Evolutionary conservation across 805 yeast species (phyloP).

Genomic region (Torulaspora gathmanii): DNA sequence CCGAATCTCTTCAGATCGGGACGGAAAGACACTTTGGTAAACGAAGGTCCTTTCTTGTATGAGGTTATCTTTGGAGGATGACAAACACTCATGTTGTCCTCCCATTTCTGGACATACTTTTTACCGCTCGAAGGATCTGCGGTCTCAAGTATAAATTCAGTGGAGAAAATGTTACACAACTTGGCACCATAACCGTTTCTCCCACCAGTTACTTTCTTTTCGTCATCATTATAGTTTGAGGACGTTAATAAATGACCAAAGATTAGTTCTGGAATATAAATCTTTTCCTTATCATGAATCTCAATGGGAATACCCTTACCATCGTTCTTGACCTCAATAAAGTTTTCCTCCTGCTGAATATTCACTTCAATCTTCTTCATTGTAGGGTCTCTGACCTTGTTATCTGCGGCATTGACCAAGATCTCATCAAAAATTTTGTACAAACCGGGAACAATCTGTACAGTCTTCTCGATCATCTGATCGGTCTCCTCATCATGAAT

Average conservation of each 20-base stretch:
- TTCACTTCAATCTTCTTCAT: conserved; percentile 85
- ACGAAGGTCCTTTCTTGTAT: conserved; percentile 56
- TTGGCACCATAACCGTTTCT: conserved; percentile 98
- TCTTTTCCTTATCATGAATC: conserved; percentile 84
- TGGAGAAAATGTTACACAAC: conserved; percentile 91
- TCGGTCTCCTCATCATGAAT: conserved; percentile 62
- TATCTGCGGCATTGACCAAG: conserved; percentile 96
- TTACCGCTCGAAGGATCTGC: conserved; percentile 65
- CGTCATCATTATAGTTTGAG: conserved; percentile 91
- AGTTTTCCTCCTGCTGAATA: conserved; percentile 68
- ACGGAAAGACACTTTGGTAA: conserved; percentile 78
- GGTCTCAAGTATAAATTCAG: conserved; percentile 81
- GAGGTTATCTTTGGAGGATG: conserved; percentile 67
- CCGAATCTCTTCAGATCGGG: conserved; percentile 84
- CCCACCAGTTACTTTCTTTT: conserved; percentile 96
- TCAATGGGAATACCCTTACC: conserved; percentile 96
- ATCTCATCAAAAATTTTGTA: conserved; percentile 97
- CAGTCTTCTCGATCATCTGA: conserved; percentile 54
- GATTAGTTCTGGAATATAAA: conserved; percentile 92
- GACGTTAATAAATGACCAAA: conserved; percentile 94
- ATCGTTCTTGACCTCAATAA: conserved; percentile 80
- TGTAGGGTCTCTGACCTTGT: conserved; percentile 87
- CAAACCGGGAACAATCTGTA: conserved; percentile 88
- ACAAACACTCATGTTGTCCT: conserved; percentile 73
- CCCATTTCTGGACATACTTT: conserved; percentile 79